These are phyloP conservation scores for Lachnellula willkommii DNA, from an alignment of 2,329 filamentous ascomycete species.

Conservation along the genomic window DNA sequence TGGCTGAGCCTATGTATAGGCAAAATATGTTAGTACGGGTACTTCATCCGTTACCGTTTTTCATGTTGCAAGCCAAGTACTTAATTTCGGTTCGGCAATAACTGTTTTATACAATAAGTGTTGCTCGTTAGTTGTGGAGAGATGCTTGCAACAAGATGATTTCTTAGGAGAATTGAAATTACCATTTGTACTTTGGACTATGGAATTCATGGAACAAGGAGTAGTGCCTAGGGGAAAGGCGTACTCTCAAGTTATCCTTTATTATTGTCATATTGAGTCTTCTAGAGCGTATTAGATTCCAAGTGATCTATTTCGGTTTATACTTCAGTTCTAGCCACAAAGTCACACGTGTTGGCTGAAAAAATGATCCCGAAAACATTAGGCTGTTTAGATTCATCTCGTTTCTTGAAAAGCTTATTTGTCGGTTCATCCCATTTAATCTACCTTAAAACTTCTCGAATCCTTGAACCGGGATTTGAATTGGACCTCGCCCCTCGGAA, in stretches of 20 bases:
- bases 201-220: no score
- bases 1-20: neutral
- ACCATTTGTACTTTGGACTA: no score
- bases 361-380: slow-evolving; percentile 2
- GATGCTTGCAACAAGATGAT: no score
- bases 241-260: no score
- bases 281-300: no score
- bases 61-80: neutral
- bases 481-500: slow-evolving; percentile 8
- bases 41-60: neutral
- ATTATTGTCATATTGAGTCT: no score
- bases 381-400: slow-evolving; percentile 9
- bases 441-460: slow-evolving; percentile 7
- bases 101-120: neutral
- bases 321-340: slow-evolving; percentile 3
- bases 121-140: neutral
- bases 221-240: no score
- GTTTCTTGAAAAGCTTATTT: slow-evolving; percentile 1
- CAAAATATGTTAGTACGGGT: slow-evolving; percentile 1
- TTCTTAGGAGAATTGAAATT: no score
- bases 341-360: slow-evolving; percentile 4
- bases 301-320: slow-evolving; percentile 4
- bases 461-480: slow-evolving; percentile 14
- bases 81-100: neutral
- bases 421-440: slow-evolving; percentile 9